Evolutionary conservation across 2,329 filamentous ascomycete genomes (phyloP).

Genomic region (Pseudonectria buxi): DNA sequence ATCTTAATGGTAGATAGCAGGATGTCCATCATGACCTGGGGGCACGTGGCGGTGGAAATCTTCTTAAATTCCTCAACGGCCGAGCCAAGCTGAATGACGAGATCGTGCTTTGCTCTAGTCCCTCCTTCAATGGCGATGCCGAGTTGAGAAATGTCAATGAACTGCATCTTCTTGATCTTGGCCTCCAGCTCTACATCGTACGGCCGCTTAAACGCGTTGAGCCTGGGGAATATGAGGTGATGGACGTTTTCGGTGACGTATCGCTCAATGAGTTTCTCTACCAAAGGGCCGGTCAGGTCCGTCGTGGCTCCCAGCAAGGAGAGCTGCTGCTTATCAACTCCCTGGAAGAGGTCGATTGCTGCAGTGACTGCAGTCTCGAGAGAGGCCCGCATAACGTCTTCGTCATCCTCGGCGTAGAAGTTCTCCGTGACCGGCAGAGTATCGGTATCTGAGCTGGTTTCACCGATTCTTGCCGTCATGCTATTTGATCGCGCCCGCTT

Average conservation of each 20-base stretch:
- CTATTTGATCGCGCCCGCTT: slow-evolving; percentile 50
- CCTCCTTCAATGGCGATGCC: slow-evolving; percentile 81
- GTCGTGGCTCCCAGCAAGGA: slow-evolving; percentile 89
- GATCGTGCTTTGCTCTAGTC: slow-evolving; percentile 68
- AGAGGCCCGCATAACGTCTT: slow-evolving; percentile 80
- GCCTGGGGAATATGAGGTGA: slow-evolving; percentile 75
- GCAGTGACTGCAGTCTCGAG: slow-evolving; percentile 87
- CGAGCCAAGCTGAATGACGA: slow-evolving; percentile 67
- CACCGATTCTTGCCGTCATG: slow-evolving; percentile 28
- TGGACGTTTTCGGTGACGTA: slow-evolving; percentile 94
- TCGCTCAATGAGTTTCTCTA: slow-evolving; percentile 89
- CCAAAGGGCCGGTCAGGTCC: slow-evolving; percentile 82
- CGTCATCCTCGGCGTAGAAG: slow-evolving; percentile 79
- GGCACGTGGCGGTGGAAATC: slow-evolving; percentile 68
- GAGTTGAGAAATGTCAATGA: slow-evolving; percentile 89
- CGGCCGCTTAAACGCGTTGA: slow-evolving; percentile 68
- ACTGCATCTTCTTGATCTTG: slow-evolving; percentile 88
- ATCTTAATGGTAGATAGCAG: slow-evolving; percentile 76
- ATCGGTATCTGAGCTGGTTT: slow-evolving; percentile 24
- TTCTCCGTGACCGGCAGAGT: slow-evolving; percentile 50
- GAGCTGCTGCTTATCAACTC: slow-evolving; percentile 90
- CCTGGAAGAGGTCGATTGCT: slow-evolving; percentile 92
- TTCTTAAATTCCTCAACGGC: slow-evolving; percentile 87
- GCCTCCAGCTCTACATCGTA: slow-evolving; percentile 85
- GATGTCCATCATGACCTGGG: slow-evolving; percentile 82